A percentile compares a stretch with the other conserved stretches of the same genome.
These are phyloP conservation scores for Naematelia aurantialba DNA, from an alignment of 768 basidiomycete species.

Conservation along the genomic window DNA sequence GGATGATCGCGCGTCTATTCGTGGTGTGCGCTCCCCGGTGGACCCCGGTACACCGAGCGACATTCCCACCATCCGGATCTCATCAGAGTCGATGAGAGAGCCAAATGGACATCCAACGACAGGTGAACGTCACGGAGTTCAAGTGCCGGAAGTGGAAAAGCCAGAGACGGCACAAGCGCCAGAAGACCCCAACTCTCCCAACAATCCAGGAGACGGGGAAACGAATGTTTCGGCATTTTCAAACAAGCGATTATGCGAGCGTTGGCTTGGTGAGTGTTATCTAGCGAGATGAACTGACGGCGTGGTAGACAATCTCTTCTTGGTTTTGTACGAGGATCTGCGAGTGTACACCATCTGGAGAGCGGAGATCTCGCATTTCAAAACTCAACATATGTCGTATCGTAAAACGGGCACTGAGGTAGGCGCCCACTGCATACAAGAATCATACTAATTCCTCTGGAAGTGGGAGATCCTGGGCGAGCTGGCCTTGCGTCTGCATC, in stretches of 20 bases:
- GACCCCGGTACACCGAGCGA: slow-evolving; percentile 33
- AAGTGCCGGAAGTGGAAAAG: slow-evolving; percentile 49
- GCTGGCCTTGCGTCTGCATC: slow-evolving; percentile 83
- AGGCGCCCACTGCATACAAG: no score
- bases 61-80: slow-evolving; percentile 72
- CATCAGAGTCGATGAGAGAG: slow-evolving; percentile 59
- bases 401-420: slow-evolving; percentile 86
- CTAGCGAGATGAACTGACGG: not conserved
- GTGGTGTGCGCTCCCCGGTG: slow-evolving; percentile 20
- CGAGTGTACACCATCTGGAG: slow-evolving; percentile 99
- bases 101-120: slow-evolving; percentile 9
- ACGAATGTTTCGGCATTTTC: slow-evolving; percentile 72
- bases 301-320: slow-evolving; percentile 53
- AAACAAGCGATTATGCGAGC: slow-evolving; percentile 92
- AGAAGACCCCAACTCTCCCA: slow-evolving; percentile 20
- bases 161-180: slow-evolving; percentile 40
- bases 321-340: slow-evolving; percentile 98
- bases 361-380: slow-evolving; percentile 97
- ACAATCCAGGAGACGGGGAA: slow-evolving; percentile 20
- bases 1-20: slow-evolving; percentile 31
- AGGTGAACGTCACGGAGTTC: slow-evolving; percentile 59
- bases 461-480: slow-evolving; percentile 96
- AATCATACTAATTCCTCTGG: no score
- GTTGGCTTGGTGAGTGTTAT: slow-evolving; percentile 83
- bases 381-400: slow-evolving; percentile 96